Conservation (phyloP, 2,329 filamentous ascomycete genomes). For the Aspergillus amoenus region DNA sequence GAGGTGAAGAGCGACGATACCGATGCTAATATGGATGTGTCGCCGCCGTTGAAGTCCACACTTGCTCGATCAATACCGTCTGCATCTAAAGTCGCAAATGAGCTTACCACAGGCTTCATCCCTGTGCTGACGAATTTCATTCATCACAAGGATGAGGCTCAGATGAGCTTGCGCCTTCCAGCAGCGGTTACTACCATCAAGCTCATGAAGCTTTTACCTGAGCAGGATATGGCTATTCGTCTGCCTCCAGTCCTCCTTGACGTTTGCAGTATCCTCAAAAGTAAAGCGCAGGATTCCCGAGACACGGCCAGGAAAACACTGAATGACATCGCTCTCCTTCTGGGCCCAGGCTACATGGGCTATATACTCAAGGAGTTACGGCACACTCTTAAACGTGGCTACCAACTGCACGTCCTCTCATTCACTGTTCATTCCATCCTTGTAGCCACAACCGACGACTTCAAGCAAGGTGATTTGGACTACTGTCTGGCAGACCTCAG, state of each 20-base stretch:
- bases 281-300: constrained; percentile 81
- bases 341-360: constrained; percentile 80
- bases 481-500: constrained; percentile 80
- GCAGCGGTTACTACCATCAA: constrained; percentile 88
- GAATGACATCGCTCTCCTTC: constrained; percentile 74
- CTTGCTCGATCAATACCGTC: constrained; percentile 68
- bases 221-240: constrained; percentile 68
- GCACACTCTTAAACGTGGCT: constrained; percentile 77
- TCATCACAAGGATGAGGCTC: constrained; percentile 91
- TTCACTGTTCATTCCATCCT: constrained; percentile 93
- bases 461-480: constrained; percentile 80
- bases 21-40: constrained; percentile 30
- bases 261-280: constrained; percentile 88
- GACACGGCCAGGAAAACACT: constrained; percentile 90
- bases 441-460: constrained; percentile 69
- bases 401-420: constrained; percentile 91
- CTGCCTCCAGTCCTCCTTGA: constrained; percentile 85
- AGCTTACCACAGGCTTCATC: constrained; percentile 73
- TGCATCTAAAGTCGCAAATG: constrained; percentile 65
- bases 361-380: constrained; percentile 93
- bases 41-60: constrained; percentile 33
- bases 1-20: constrained; percentile 27
- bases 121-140: constrained; percentile 80
- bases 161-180: constrained; percentile 88
- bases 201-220: constrained; percentile 75